Percentiles rank a stretch among this genome's conserved stretches.
These are phyloP conservation scores for Aspergillus novofumigatus DNA, from an alignment of 2,329 filamentous ascomycete species.

Conservation along the genomic window DNA sequence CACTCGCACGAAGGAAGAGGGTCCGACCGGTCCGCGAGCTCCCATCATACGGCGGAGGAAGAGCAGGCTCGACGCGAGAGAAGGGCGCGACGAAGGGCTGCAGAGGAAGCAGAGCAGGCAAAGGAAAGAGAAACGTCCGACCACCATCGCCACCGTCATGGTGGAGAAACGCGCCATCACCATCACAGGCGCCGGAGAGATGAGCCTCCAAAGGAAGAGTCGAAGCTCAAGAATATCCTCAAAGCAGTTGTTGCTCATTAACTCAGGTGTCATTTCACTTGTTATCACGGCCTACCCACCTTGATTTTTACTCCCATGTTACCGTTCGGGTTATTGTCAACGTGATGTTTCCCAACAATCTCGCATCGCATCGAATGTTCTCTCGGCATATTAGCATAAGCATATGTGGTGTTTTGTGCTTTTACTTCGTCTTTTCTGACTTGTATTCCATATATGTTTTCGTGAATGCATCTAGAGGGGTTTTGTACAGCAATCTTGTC, in stretches of 20 bases:
- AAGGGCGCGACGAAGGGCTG: slow-evolving; percentile 18
- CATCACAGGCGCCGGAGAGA: slow-evolving; percentile 27
- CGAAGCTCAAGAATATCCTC: slow-evolving; percentile 29
- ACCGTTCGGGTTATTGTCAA: slow-evolving; percentile 11
- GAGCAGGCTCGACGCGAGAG: slow-evolving; percentile 22
- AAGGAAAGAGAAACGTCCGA: slow-evolving; percentile 15
- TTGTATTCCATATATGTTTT: not conserved
- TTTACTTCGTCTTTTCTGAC: not conserved
- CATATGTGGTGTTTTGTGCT: not conserved
- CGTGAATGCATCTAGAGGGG: not conserved
- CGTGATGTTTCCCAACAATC: not conserved
- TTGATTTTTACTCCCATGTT: slow-evolving; percentile 4
- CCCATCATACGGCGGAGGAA: slow-evolving; percentile 29
- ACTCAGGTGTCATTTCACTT: slow-evolving; percentile 2
- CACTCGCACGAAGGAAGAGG: slow-evolving; percentile 22
- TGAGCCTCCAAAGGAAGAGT: slow-evolving; percentile 23
- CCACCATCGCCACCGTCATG: slow-evolving; percentile 21
- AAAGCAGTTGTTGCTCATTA: slow-evolving; percentile 28
- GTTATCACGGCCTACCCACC: not conserved
- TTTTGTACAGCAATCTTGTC: not conserved
- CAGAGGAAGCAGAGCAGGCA: slow-evolving; percentile 14
- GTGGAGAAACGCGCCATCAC: slow-evolving; percentile 20
- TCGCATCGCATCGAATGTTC: not conserved
- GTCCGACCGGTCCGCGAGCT: slow-evolving; percentile 22
- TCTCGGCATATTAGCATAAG: not conserved